phyloP scores from a whole-genome alignment of 2,329 filamentous ascomycete species.

The Clonostachys rosea region DNA sequence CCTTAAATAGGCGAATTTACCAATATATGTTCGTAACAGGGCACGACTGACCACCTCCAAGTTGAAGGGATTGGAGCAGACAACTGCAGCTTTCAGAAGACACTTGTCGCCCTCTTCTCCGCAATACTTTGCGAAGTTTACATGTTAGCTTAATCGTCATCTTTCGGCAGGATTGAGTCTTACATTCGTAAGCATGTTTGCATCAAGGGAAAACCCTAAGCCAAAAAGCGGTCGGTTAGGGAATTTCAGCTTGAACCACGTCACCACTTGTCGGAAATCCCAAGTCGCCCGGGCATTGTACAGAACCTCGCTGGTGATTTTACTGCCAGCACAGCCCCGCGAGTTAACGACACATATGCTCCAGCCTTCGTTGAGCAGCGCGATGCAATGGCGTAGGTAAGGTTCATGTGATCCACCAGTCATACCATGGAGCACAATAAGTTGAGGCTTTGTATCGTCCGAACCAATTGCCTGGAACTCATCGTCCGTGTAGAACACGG shows the following conservation, averaged over 20 bases:
- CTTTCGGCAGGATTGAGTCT: constrained; percentile 19
- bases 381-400: constrained; percentile 74
- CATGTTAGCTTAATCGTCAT: background rate
- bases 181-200: constrained; percentile 93
- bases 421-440: constrained; percentile 87
- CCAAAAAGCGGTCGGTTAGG: constrained; percentile 87
- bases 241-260: constrained; percentile 71
- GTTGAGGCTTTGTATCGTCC: constrained; percentile 76
- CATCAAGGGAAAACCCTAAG: constrained; percentile 88
- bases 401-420: constrained; percentile 90
- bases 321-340: constrained; percentile 81
- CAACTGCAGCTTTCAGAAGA: constrained; percentile 61
- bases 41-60: constrained; percentile 64
- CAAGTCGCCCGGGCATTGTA: constrained; percentile 96
- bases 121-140: constrained; percentile 58
- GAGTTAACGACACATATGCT: constrained; percentile 89
- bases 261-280: constrained; percentile 79
- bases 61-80: constrained; percentile 77
- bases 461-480: constrained; percentile 65
- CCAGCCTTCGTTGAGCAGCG: constrained; percentile 74
- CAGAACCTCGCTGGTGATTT: constrained; percentile 78
- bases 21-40: constrained; percentile 60
- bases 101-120: constrained; percentile 80
- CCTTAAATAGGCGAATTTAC: constrained; percentile 16
- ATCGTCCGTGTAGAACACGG: constrained; percentile 66